These are phyloP conservation scores for Colletotrichum sp. DNA, from an alignment of 2,329 filamentous ascomycete species.

Conservation along the genomic window DNA sequence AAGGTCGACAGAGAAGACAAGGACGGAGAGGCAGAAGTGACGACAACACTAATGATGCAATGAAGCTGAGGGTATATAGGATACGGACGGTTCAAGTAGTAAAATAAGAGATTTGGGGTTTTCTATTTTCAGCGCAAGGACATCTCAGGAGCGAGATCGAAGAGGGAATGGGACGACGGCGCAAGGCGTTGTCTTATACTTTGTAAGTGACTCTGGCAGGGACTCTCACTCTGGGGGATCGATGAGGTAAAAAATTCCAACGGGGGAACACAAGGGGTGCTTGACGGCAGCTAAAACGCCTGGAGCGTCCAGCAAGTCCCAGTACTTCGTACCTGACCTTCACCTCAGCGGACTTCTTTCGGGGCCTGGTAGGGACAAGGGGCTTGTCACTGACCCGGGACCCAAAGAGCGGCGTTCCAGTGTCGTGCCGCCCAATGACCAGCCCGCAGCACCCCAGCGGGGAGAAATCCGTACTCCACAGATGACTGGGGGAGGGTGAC, in stretches of 20 bases:
- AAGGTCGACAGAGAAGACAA: not conserved
- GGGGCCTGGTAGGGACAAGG: not conserved
- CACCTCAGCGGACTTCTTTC: constrained; percentile 14
- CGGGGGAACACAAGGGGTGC: constrained; percentile 15
- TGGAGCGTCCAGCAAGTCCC: constrained; percentile 19
- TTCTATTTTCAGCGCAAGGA: not conserved
- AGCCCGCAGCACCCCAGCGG: not conserved
- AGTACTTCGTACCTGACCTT: not conserved
- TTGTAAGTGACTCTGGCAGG: constrained; percentile 10
- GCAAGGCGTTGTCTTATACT: constrained; percentile 19
- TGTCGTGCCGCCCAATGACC: constrained; percentile 4
- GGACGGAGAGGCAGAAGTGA: not conserved
- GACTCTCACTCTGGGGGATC: not conserved
- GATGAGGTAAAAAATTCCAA: constrained; percentile 21
- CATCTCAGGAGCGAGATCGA: not conserved
- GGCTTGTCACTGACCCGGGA: constrained; percentile 15
- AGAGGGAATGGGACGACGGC: not conserved
- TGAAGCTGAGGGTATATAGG: not conserved
- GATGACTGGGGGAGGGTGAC: not conserved
- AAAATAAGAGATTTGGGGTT: not conserved
- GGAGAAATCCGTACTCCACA: constrained; percentile 20
- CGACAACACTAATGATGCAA: not conserved
- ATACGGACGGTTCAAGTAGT: not conserved
- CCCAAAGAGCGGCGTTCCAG: not conserved
- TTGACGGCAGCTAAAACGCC: constrained; percentile 20